phyloP scores from a whole-genome alignment of 495 filamentous ascomycete genomes.

The Patellaria atrata region DNA sequence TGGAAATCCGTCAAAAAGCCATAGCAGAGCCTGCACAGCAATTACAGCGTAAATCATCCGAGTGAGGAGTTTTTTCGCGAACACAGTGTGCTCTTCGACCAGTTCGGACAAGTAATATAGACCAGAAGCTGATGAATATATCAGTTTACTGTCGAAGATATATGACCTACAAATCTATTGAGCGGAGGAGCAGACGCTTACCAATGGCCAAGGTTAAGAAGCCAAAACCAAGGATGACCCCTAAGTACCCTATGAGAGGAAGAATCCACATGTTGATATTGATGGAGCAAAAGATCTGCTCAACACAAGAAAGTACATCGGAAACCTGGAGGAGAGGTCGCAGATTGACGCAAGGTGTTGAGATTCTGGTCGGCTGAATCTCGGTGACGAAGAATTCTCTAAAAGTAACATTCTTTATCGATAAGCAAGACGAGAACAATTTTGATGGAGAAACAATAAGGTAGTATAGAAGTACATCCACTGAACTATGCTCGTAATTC shows the following conservation, averaged over 20 bases:
- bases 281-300: too few species aligned
- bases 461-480: too few species aligned
- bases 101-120: conserved; percentile 97
- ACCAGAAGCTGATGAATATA: conserved; percentile 82
- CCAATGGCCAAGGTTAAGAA: conserved; percentile 92
- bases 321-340: too few species aligned
- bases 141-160: background rate
- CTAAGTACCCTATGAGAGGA: conserved; percentile 76
- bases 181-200: conserved; percentile 30
- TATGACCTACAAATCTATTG: too few species aligned
- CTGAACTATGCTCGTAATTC: too few species aligned
- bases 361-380: too few species aligned
- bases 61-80: conserved; percentile 71
- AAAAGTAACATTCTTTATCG: too few species aligned
- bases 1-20: conserved; percentile 74
- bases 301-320: too few species aligned
- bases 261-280: conserved; percentile 92
- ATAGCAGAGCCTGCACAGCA: conserved; percentile 55
- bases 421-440: too few species aligned
- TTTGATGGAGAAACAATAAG: too few species aligned
- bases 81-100: conserved; percentile 92
- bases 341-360: too few species aligned
- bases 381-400: too few species aligned
- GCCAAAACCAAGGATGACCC: conserved; percentile 72
- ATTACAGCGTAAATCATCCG: conserved; percentile 79